Evolutionary conservation across 257 asterid species (phyloP).

Genomic region (Leonotis leonurus): DNA sequence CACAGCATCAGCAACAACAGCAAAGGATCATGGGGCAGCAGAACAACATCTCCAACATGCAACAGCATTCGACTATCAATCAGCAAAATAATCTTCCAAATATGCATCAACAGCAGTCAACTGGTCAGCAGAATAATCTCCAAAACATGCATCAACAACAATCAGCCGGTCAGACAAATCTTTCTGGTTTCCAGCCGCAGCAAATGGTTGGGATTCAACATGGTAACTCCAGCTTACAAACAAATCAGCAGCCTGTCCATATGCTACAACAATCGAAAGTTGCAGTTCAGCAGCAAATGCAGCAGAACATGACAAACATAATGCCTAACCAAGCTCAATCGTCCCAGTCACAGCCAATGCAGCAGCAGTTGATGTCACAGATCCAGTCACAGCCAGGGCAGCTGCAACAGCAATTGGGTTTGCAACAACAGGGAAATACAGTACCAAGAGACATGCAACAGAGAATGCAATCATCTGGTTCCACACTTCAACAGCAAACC

Average conservation of each 20-base stretch:
- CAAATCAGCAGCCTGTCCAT: constrained; percentile 64
- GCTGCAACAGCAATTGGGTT: constrained; percentile 64
- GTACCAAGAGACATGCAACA: constrained; percentile 76
- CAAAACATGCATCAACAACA: constrained; percentile 74
- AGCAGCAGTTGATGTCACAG: constrained; percentile 85
- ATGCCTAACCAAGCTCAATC: constrained; percentile 70
- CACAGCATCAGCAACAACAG: constrained; percentile 45
- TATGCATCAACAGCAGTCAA: constrained; percentile 67
- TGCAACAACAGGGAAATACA: constrained; percentile 66
- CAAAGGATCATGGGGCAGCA: constrained; percentile 83
- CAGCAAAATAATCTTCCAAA: constrained; percentile 70
- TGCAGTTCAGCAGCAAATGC: constrained; percentile 74
- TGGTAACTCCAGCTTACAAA: constrained; percentile 52
- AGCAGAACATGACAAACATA: constrained; percentile 48
- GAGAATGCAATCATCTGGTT: constrained; percentile 63
- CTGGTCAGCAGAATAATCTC: constrained; percentile 67
- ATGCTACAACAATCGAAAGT: constrained; percentile 71
- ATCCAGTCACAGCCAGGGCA: constrained; percentile 79
- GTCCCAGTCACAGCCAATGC: constrained; percentile 61
- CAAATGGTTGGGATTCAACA: constrained; percentile 74
- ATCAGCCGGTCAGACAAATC: constrained; percentile 54
- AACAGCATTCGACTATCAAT: constrained; percentile 58
- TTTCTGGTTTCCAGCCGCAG: constrained; percentile 77
- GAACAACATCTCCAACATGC: constrained; percentile 53
- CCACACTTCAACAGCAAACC: constrained; percentile 74